phyloP scores from a whole-genome alignment of 495 filamentous ascomycete genomes.

The Aspergillus mulundensis region DNA sequence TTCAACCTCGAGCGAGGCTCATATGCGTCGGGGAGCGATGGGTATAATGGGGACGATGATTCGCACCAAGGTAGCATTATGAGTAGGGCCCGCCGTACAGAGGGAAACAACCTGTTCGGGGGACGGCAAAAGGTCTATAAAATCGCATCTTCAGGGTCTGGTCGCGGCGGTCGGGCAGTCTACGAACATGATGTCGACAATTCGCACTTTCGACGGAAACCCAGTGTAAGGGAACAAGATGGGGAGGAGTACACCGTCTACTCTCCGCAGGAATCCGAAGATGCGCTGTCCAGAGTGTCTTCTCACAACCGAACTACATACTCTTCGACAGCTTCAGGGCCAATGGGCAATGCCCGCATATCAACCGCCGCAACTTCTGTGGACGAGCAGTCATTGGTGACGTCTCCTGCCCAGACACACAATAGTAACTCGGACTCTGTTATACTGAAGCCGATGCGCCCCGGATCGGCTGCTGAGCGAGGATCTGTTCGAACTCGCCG shows the following conservation, averaged over 20 bases:
- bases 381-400: constrained; percentile 63
- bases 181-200: constrained; percentile 82
- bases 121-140: constrained; percentile 96
- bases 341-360: constrained; percentile 60
- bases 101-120: constrained; percentile 93
- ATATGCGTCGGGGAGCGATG: constrained; percentile 48
- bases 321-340: constrained; percentile 78
- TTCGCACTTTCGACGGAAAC: constrained; percentile 72
- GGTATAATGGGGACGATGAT: constrained; percentile 68
- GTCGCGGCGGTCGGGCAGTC: constrained; percentile 63
- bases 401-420: constrained; percentile 32
- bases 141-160: constrained; percentile 53
- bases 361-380: constrained; percentile 93
- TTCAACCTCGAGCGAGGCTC: constrained; percentile 51
- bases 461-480: constrained; percentile 43
- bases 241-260: constrained; percentile 22
- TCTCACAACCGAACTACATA: constrained; percentile 77
- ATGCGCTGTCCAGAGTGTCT: constrained; percentile 60
- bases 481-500: constrained; percentile 62
- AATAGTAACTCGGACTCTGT: constrained; percentile 1
- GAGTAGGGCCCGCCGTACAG: constrained; percentile 74
- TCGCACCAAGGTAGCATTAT: constrained; percentile 67
- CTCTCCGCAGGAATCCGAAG: constrained; percentile 40
- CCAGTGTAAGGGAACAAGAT: constrained; percentile 55
- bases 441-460: constrained; percentile 21